Conservation (phyloP, 768 basidiomycete genomes). For the Nidularia pulvinata region DNA sequence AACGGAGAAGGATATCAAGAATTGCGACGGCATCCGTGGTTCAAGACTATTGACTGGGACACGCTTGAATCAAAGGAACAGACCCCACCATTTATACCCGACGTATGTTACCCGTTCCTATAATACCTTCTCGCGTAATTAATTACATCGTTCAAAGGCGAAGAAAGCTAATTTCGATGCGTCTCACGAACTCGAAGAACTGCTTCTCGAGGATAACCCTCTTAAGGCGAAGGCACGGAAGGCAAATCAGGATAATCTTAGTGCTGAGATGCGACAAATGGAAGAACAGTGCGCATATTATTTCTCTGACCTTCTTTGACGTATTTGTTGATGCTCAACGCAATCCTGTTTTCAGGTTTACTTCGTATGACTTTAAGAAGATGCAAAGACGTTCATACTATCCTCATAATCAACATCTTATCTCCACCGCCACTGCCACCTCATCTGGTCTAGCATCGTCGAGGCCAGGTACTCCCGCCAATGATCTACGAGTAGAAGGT, state of each 20-base stretch:
- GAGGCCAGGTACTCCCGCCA: constrained; percentile 71
- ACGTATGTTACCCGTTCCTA: constrained; percentile 43
- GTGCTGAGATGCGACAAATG: constrained; percentile 95
- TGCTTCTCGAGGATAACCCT: constrained; percentile 95
- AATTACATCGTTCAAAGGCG: constrained; percentile 46
- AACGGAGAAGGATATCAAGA: constrained; percentile 81
- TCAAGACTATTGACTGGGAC: constrained; percentile 87
- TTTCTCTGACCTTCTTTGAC: constrained; percentile 1
- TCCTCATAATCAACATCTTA: constrained; percentile 76
- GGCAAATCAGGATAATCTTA: constrained; percentile 85
- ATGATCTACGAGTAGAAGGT: constrained; percentile 44
- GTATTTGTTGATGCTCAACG: constrained; percentile 1
- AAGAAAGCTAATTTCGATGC: constrained; percentile 99
- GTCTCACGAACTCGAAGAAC: constrained; percentile 96
- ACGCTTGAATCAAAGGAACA: constrained; percentile 76
- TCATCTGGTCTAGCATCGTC: constrained; percentile 71
- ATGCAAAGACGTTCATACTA: constrained; percentile 93
- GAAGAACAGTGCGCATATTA: constrained; percentile 84
- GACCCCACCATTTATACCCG: constrained; percentile 86
- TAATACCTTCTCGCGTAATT: constrained; percentile 6
- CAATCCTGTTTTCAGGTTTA: constrained; percentile 49
- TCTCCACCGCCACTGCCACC: constrained; percentile 74
- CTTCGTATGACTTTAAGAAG: constrained; percentile 89
- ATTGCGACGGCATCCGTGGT: constrained; percentile 84
- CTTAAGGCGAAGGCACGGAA: constrained; percentile 94